phyloP scores from a whole-genome alignment of 2,329 filamentous ascomycete species.

The Knufia petricola region DNA sequence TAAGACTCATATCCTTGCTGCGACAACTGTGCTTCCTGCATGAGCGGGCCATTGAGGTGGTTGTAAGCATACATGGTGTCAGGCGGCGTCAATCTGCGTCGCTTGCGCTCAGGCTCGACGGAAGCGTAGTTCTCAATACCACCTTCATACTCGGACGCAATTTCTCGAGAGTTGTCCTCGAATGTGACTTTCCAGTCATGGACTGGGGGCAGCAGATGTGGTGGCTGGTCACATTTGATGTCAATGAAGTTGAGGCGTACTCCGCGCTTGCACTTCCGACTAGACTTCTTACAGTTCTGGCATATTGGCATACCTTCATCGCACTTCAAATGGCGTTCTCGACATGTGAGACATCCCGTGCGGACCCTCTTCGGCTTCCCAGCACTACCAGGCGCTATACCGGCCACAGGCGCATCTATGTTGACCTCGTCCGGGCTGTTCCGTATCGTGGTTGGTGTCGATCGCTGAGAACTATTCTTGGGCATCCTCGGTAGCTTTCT shows the following conservation, averaged over 20 bases:
- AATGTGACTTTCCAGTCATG: constrained; percentile 67
- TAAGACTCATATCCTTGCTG: constrained; percentile 26
- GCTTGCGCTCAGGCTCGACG: constrained; percentile 34
- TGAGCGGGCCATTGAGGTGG: constrained; percentile 27
- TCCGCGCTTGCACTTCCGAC: constrained; percentile 73
- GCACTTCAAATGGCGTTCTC: constrained; percentile 83
- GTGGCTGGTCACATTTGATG: constrained; percentile 57
- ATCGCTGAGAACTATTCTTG: constrained; percentile 18
- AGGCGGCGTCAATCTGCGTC: constrained; percentile 18
- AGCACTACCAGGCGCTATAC: constrained; percentile 11
- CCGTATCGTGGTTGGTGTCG: constrained; percentile 16
- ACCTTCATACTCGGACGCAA: constrained; percentile 81
- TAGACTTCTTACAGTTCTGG: constrained; percentile 82
- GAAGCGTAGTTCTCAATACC: constrained; percentile 64
- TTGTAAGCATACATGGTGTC: constrained; percentile 26
- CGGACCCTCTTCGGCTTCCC: constrained; percentile 73
- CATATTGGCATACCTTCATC: constrained; percentile 61
- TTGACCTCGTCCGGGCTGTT: constrained; percentile 18
- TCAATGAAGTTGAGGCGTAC: constrained; percentile 88
- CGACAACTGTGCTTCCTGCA: constrained; percentile 42
- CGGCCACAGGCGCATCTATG: constrained; percentile 10
- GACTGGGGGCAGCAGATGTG: constrained; percentile 48
- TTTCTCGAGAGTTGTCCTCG: constrained; percentile 77
- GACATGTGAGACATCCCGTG: constrained; percentile 83
- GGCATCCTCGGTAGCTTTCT: constrained; percentile 14